These are phyloP conservation scores for Fusarium agapanthi DNA, from an alignment of 2,329 filamentous ascomycete genomes.

Conservation along the genomic window DNA sequence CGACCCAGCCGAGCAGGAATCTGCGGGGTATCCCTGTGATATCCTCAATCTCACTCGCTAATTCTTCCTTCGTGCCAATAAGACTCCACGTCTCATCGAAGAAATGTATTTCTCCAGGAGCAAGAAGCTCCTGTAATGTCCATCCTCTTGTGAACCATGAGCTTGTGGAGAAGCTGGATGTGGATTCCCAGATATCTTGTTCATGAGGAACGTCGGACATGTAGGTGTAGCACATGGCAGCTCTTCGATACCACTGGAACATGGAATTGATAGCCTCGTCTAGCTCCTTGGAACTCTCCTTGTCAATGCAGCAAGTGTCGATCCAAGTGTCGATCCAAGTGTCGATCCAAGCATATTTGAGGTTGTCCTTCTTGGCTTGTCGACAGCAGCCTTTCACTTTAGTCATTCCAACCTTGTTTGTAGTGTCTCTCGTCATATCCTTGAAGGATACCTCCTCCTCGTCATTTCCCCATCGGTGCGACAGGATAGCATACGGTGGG, in stretches of 20 bases:
- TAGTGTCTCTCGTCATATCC: not conserved
- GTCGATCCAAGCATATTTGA: constrained; percentile 8
- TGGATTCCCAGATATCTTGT: not conserved
- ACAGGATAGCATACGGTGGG: constrained; percentile 2
- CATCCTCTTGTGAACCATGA: constrained; percentile 6
- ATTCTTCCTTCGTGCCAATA: not conserved
- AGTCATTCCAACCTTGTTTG: not conserved
- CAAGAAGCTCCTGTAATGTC: constrained; percentile 1
- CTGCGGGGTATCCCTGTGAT: not conserved
- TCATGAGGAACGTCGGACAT: not conserved
- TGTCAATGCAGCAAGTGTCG: constrained; percentile 9
- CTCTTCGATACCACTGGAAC: not conserved
- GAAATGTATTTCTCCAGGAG: not conserved
- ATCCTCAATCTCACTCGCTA: not conserved
- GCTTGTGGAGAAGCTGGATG: not conserved
- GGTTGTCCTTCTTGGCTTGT: not conserved
- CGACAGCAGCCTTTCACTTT: not conserved
- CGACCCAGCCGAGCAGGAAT: not conserved
- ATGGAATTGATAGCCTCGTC: constrained; percentile 7
- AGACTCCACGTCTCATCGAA: not conserved
- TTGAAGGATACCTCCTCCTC: not conserved
- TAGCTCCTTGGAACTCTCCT: constrained; percentile 1
- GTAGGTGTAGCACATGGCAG: not conserved
- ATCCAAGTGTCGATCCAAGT: constrained; percentile 14
- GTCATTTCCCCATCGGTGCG: not conserved